These are phyloP conservation scores for Jackrogersella multiformis DNA, from an alignment of 495 filamentous ascomycete species.

Conservation along the genomic window DNA sequence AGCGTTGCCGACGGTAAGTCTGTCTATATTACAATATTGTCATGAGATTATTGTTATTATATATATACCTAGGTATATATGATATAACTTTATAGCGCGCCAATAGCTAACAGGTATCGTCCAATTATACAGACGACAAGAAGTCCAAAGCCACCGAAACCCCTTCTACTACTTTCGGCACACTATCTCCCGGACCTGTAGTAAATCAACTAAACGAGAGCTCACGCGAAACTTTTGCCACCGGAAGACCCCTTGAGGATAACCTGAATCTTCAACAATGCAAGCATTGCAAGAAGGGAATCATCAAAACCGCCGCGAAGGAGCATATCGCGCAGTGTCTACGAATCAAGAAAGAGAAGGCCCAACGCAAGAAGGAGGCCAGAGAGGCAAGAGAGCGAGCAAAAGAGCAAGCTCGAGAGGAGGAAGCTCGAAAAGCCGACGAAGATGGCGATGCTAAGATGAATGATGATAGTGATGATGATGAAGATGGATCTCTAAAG, in stretches of 20 bases:
- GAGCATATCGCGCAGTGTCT: slow-evolving; percentile 76
- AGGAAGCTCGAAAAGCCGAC: slow-evolving; percentile 67
- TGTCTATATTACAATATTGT: neutral
- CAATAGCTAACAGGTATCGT: neutral
- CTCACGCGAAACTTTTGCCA: slow-evolving; percentile 74
- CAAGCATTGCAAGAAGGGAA: slow-evolving; percentile 82
- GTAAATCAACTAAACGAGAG: slow-evolving; percentile 79
- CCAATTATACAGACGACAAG: slow-evolving; percentile 52
- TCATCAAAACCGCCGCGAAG: slow-evolving; percentile 67
- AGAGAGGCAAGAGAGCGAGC: slow-evolving; percentile 76
- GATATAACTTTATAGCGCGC: no score
- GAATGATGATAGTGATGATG: slow-evolving; percentile 86
- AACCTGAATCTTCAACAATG: slow-evolving; percentile 73
- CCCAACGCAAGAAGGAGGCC: slow-evolving; percentile 80
- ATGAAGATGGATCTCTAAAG: slow-evolving; percentile 61
- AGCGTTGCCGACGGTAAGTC: slow-evolving; percentile 64
- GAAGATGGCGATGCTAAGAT: slow-evolving; percentile 68
- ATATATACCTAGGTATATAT: neutral
- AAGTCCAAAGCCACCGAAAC: slow-evolving; percentile 52
- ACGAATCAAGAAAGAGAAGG: slow-evolving; percentile 76
- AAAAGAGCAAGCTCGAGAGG: slow-evolving; percentile 66
- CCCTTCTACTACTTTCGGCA: slow-evolving; percentile 57
- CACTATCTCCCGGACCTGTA: slow-evolving; percentile 60
- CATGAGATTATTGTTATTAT: neutral
- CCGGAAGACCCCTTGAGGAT: slow-evolving; percentile 76